Percentiles rank a stretch among this genome's conserved stretches.
These are phyloP conservation scores for Polysphondylium violaceum DNA, from an alignment of 78 protist species.

Conservation along the genomic window DNA sequence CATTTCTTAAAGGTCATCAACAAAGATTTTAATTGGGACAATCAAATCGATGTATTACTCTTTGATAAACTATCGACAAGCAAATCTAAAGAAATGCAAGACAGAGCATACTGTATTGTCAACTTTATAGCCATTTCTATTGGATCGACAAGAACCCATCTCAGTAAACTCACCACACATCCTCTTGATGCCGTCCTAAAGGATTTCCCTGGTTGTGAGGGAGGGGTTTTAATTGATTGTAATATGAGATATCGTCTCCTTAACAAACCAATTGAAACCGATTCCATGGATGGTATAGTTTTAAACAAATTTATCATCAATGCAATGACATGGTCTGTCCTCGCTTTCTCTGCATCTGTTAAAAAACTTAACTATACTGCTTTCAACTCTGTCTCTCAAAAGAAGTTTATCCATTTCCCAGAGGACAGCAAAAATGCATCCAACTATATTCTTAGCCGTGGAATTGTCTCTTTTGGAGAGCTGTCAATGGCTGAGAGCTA, in stretches of 20 bases:
- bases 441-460: neutral
- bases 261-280: neutral
- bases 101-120: neutral
- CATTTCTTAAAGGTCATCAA: too few species aligned
- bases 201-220: neutral
- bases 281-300: neutral
- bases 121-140: constrained; percentile 37
- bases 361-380: neutral
- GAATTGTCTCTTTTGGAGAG: constrained; percentile 4
- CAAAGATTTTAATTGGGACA: too few species aligned
- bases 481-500: neutral
- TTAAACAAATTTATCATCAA: neutral
- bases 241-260: neutral
- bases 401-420: neutral
- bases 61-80: neutral
- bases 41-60: too few species aligned
- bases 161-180: neutral
- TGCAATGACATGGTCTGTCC: constrained; percentile 2
- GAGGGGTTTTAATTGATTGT: constrained; percentile 16
- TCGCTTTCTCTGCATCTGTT: constrained; percentile 4
- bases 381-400: neutral
- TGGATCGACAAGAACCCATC: constrained; percentile 35
- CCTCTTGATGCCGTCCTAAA: neutral
- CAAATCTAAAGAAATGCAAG: too few species aligned
- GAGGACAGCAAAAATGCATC: neutral